Conservation (phyloP, 495 filamentous ascomycete species). For the Xylaria grammica region DNA sequence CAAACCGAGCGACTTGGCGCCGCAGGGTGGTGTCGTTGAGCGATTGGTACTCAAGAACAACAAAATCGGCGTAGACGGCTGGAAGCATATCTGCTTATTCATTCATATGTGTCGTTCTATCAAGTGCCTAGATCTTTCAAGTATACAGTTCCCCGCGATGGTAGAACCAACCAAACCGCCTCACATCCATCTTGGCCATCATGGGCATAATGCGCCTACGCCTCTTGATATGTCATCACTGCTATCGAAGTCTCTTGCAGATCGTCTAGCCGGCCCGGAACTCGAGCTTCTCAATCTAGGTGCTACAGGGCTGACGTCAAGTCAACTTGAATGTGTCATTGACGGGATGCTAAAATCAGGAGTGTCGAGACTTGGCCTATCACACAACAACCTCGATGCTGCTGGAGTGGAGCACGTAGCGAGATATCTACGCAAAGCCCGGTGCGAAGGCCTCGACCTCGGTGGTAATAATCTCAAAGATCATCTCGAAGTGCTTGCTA, state of each 20-base stretch:
- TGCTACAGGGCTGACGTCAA: slow-evolving; percentile 72
- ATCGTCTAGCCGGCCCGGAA: slow-evolving; percentile 73
- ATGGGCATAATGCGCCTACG: slow-evolving; percentile 23
- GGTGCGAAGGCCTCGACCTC: slow-evolving; percentile 90
- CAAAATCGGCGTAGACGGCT: slow-evolving; percentile 83
- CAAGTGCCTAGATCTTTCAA: slow-evolving; percentile 83
- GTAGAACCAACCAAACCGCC: slow-evolving; percentile 31
- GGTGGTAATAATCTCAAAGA: slow-evolving; percentile 83
- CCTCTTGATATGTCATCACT: slow-evolving; percentile 47
- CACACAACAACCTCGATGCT: slow-evolving; percentile 75
- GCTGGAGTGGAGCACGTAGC: slow-evolving; percentile 77
- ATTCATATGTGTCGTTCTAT: slow-evolving; percentile 86
- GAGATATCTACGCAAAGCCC: slow-evolving; percentile 70
- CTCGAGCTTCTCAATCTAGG: slow-evolving; percentile 86
- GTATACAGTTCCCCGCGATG: slow-evolving; percentile 75
- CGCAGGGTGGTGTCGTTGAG: slow-evolving; percentile 75
- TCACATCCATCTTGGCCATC: slow-evolving; percentile 27
- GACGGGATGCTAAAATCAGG: slow-evolving; percentile 77
- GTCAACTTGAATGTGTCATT: slow-evolving; percentile 73
- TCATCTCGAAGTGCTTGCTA: slow-evolving; percentile 69
- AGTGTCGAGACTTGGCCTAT: slow-evolving; percentile 77
- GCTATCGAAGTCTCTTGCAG: slow-evolving; percentile 74
- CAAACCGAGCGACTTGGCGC: slow-evolving; percentile 36
- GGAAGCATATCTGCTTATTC: slow-evolving; percentile 90
- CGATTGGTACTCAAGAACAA: slow-evolving; percentile 83